Evolutionary conservation across 148 eudicot species (phyloP), one percentile per base, ranked within the genome.

Genomic region (Vaccinium myrtillus): DNA sequence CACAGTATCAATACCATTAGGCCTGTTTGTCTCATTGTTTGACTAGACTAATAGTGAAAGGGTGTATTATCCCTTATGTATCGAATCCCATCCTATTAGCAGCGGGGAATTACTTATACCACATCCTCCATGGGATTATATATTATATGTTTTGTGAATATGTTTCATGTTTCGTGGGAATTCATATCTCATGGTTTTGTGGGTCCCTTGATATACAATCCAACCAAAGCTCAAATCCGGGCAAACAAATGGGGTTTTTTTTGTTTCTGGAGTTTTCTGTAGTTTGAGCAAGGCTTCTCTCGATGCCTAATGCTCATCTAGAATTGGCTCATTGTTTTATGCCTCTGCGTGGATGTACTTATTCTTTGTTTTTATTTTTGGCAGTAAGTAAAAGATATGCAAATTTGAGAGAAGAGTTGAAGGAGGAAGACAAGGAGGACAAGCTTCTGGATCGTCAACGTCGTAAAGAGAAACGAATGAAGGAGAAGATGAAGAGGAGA

Each of bases 401-500:
- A 19, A 92, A 89, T 82, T 69, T 88, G 87, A 86, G 94, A 82
- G 92, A 90, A 83, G 83, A 82, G 82, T 55, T 96, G 88, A 90
- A 88, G 83, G 81, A 77, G 84, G 93, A 86, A 55, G 98, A 94
- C 80, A 89, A 91, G 86, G 92, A 86, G 54, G 98, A 96, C 91
- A 96, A 96, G 87, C 88, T 85, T 59, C 86, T 89, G 53, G 93
- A 92, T 51, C 93, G 91, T 81, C 80, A 92, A 69, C 94, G 93
- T 14, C 90, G 91, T 36, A 92, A 92, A 83, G 98, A 96, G 89
- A 89, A 89, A 81, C 91, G 92, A 84, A 46, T 90, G 85, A 91
- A 94, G 86, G 83, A 90, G 56, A 96, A 96, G 77, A 85, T 87
- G 86, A 95, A 95, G 86, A 43, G 75, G 89, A 94, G 91, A 90